Base-by-base conservation (phyloP, 164 flowering plant genomes). In the Tinospora cordifolia region DNA sequence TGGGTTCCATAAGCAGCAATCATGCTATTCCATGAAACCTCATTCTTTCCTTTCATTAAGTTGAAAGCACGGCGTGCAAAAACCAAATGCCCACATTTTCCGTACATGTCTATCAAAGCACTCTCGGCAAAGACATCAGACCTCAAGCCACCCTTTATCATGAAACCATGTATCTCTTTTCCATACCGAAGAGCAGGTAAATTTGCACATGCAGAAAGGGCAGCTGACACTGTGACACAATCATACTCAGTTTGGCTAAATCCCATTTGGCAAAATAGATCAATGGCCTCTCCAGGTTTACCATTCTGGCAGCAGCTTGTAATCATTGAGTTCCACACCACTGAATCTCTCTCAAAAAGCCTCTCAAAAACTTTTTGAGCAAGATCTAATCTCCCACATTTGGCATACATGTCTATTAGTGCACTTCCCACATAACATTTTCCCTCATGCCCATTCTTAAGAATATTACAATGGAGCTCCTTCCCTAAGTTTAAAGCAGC, bases 11-110 rank as follows among this genome's bases (percentile, higher is more conserved):
- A 88, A 21, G 96, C 92, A 75, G 95, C 84, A 73, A 93, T 93
- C 24, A 93, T 88, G 77, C 90, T 87, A 77, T 88, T 89, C 96
- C 97, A 93, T 44, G 93, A 80, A 63, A 91, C 91, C 71, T 86
- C 93, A 75, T 87, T 88, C 76, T 79, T 87, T 41, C 62, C 78
- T 58, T 69, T 66, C 92, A 90, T 86, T 68, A 62, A 62, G 70
- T 92, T 82, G 79, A 91, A 91, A 22, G 87, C 90, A 14, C 54
- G 75, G 7, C 79, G 83, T 22, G 97, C 90, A 72, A 69, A 60
- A 30, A 30, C 71, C 79, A 92, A 65, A 70, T 81, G 77, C 39
- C 97, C 97, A 60, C 90, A 91, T 80, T 91, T 91, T 8, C 85
- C 85, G 80, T 90, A 91, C 95, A 87, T 80, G n/a, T n/a, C n/a